Percentiles rank a stretch among this genome's conserved stretches.
Conservation (phyloP, 2,329 filamentous ascomycete species). For the Rhexocercosporidium sp. region DNA sequence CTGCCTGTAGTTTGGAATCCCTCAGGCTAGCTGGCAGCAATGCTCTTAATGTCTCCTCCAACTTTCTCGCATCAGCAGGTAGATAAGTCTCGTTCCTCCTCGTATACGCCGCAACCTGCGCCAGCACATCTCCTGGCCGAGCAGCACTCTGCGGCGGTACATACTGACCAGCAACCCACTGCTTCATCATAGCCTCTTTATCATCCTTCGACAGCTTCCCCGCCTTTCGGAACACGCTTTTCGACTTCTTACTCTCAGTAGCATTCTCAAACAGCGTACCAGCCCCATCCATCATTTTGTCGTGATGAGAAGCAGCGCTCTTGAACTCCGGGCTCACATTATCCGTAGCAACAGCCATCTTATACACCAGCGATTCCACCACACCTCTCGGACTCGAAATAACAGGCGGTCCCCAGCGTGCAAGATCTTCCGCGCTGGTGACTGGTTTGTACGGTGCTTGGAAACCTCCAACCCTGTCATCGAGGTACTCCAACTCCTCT, state of each 20-base stretch:
- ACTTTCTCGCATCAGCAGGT: conserved; percentile 34
- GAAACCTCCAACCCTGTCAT: conserved; percentile 34
- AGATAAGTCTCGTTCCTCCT: conserved; percentile 42
- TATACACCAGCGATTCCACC: conserved; percentile 34
- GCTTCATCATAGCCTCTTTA: conserved; percentile 31
- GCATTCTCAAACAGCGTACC: conserved; percentile 38
- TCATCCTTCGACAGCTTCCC: conserved; percentile 24
- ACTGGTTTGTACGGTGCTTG: conserved; percentile 34
- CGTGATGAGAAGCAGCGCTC: conserved; percentile 27
- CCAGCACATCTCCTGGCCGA: conserved; percentile 31
- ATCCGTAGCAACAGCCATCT: conserved; percentile 38
- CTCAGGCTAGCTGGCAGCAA: conserved; percentile 31
- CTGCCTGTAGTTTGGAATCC: conserved; percentile 19
- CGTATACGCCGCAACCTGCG: conserved; percentile 32
- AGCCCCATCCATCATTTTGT: conserved; percentile 27
- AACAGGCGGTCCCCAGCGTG: conserved; percentile 32
- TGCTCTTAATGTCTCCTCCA: conserved; percentile 38
- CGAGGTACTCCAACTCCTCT: conserved; percentile 35
- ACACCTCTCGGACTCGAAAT: conserved; percentile 34
- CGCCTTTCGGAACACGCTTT: conserved; percentile 13
- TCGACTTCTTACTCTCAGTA: conserved; percentile 8
- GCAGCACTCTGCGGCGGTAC: conserved; percentile 23
- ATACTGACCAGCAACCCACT: conserved; percentile 42
- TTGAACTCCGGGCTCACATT: conserved; percentile 21
- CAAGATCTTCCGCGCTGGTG: conserved; percentile 33